Evolutionary conservation across 2,329 filamentous ascomycete species (phyloP), one percentile per base, ranked within the genome.

Genomic region (Elsinoe ampelina): DNA sequence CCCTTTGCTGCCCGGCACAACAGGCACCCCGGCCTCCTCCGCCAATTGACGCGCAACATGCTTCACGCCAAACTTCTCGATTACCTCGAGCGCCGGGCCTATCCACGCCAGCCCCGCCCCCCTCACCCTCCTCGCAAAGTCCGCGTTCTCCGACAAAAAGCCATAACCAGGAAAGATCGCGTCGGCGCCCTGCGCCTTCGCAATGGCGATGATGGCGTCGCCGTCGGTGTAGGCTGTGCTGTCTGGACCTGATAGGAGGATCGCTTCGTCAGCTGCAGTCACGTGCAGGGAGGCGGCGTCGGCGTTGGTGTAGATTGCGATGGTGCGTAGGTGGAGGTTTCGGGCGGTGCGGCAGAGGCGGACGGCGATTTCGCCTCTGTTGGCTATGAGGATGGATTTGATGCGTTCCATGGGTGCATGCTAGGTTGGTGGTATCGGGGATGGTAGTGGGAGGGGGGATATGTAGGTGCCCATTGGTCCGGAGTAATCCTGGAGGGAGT

Each of bases 111-210:
- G 72, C 0, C 81, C 83, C 1, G 77, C 77, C 7, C 75, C 70
- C 19, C 72, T 66, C 0, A 83, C 77, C 0, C 72, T 68, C 19
- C 72, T 66, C 0, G 83, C 82, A 64, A 86, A 86, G 3, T 78
- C 73, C 3, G 80, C 75, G 63, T 85, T 83, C 58, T 86, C 83
- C 0, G 79, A 79, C 1, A 87, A 68, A 59, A 85, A 86, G 0
- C 84, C 84, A 69, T 87, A 86, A 1, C 84, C 83, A 0, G 83
- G 83, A 51, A 84, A 81, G 13, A 86, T 75, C 2, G 81, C 82
- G 59, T 85, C 75, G 1, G 69, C 78, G 1, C 70, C 64, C 12
- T 74, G 69, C 2, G 71, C 65, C 41, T 73, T 74, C 8, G 81
- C 80, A n/a, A 83, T 73, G 3, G 71, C 64, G 15, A 84, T 68